phyloP scores from a whole-genome alignment of 495 filamentous ascomycete genomes.

The Penicillium samsonianum region DNA sequence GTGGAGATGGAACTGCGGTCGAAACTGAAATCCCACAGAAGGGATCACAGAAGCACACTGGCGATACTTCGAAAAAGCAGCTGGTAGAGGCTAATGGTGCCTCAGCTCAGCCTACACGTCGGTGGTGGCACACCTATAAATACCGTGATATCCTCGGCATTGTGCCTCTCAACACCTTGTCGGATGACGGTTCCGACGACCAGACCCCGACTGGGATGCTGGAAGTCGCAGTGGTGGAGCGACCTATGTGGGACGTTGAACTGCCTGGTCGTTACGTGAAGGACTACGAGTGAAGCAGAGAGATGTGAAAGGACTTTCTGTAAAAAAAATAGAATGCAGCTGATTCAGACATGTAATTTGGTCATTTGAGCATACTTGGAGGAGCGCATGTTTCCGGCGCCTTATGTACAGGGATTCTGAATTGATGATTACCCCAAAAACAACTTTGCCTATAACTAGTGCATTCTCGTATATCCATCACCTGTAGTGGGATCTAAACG shows the following conservation, averaged over 20 bases:
- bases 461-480: neutral
- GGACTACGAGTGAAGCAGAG: conserved; percentile 57
- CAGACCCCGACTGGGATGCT: conserved; percentile 40
- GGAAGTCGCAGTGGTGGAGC: conserved; percentile 85
- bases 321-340: conserved; percentile 13
- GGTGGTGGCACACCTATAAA: conserved; percentile 80
- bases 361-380: conserved; percentile 23
- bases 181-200: conserved; percentile 26
- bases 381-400: conserved; percentile 30
- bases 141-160: conserved; percentile 91
- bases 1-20: conserved; percentile 34
- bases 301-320: conserved; percentile 5
- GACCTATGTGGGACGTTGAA: conserved; percentile 82
- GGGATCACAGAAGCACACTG: conserved; percentile 18
- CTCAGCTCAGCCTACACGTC: conserved; percentile 32
- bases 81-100: conserved; percentile 22
- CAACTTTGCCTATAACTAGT: neutral
- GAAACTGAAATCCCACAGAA: conserved; percentile 40
- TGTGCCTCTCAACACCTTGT: conserved; percentile 58
- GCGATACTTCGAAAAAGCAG: conserved; percentile 33
- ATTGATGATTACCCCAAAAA: conserved; percentile 8
- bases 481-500: neutral
- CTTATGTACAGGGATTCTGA: conserved; percentile 23
- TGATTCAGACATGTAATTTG: conserved; percentile 16
- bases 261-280: conserved; percentile 71